These are phyloP conservation scores for Iris pallida DNA, from an alignment of 116 monocot species.

Conservation along the genomic window DNA sequence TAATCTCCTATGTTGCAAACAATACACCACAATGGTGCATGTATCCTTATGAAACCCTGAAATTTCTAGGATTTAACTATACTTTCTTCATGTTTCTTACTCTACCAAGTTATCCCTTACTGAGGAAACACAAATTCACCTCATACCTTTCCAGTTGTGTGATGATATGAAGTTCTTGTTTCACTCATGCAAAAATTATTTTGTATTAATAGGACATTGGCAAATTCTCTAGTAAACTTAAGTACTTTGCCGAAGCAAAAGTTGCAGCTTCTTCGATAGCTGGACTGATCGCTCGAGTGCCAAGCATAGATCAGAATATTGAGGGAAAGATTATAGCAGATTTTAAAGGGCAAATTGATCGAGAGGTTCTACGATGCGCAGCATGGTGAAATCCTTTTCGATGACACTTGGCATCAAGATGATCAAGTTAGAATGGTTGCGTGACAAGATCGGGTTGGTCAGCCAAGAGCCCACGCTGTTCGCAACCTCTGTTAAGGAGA, in stretches of 20 bases:
- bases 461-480: constrained; percentile 31
- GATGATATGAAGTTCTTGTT: too few species aligned
- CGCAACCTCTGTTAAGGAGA: constrained; percentile 36
- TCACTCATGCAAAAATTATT: background rate
- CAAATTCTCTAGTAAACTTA: background rate
- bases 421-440: background rate
- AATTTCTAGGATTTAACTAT: too few species aligned
- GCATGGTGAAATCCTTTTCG: constrained; percentile 7
- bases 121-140: too few species aligned
- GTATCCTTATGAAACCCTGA: too few species aligned
- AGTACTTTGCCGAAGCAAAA: constrained; percentile 8
- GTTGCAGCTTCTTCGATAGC: background rate
- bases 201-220: background rate
- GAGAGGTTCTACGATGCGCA: constrained; percentile 8
- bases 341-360: constrained; percentile 1
- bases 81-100: too few species aligned
- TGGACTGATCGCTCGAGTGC: constrained; percentile 2
- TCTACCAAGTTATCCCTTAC: too few species aligned
- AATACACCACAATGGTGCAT: too few species aligned
- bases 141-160: too few species aligned
- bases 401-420: constrained; percentile 1
- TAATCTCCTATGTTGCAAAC: too few species aligned
- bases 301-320: background rate
- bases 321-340: constrained; percentile 1
- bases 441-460: constrained; percentile 3